phyloP scores from a whole-genome alignment of 768 basidiomycete species.

The Leccinum rimulosum region DNA sequence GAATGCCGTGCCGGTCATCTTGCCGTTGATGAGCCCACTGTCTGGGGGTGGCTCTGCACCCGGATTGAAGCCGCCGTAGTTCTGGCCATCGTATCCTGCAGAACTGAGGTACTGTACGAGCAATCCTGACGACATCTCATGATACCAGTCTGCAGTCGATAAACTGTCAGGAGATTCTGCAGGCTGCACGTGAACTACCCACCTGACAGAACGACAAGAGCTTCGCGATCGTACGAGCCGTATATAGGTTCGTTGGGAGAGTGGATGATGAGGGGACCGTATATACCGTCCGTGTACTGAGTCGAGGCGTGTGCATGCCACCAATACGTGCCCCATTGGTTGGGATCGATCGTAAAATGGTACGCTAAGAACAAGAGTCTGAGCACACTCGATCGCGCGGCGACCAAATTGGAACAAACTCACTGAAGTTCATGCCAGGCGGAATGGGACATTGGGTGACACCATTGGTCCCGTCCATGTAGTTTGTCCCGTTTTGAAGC shows the following conservation, averaged over 20 bases:
- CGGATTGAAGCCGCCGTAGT: conserved; percentile 30
- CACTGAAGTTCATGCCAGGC: conserved; percentile 42
- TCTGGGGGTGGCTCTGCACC: conserved; percentile 40
- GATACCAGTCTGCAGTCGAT: conserved; percentile 31
- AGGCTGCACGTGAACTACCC: conserved; percentile 11
- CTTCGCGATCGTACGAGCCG: conserved; percentile 39
- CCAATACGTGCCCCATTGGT: conserved; percentile 48
- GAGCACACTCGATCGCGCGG: background rate
- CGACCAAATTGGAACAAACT: conserved; percentile 2
- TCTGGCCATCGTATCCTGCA: conserved; percentile 26
- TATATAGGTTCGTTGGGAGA: conserved; percentile 33
- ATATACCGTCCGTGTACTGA: conserved; percentile 49
- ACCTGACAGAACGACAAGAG: conserved; percentile 37
- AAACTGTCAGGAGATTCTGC: background rate
- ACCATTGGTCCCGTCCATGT: conserved; percentile 45
- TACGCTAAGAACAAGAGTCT: conserved; percentile 21
- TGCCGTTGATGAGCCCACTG: conserved; percentile 36
- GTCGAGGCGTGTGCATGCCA: conserved; percentile 43
- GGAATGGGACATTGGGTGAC: conserved; percentile 55
- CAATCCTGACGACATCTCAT: conserved; percentile 29
- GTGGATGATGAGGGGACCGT: conserved; percentile 48
- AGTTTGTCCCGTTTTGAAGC: conserved; percentile 45
- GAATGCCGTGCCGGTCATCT: conserved; percentile 24
- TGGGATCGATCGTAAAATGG: conserved; percentile 40
- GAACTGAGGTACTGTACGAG: conserved; percentile 30